A percentile compares a stretch with the other conserved stretches of the same genome.
Evolutionary conservation across 352 stramenopile genomes (phyloP).

Genomic region (Phytophthora syringae): DNA sequence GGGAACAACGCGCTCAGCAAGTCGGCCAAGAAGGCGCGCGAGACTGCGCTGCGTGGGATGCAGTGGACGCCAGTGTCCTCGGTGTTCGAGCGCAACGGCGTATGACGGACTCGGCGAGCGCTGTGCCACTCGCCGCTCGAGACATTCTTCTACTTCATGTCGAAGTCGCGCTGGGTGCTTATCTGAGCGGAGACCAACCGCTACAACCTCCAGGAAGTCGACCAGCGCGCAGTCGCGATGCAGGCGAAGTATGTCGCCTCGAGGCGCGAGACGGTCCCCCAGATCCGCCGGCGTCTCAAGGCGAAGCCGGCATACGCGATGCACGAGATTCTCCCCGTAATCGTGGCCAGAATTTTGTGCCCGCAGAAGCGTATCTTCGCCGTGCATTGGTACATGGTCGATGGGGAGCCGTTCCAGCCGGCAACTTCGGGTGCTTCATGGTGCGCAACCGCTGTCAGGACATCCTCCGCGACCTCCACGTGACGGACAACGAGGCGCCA

Average conservation of each 20-base stretch:
- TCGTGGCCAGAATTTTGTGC: conserved; percentile 30
- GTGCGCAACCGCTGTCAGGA: conserved; percentile 19
- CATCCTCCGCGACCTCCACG: conserved; percentile 31
- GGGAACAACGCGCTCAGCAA: not conserved
- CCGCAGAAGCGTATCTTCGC: conserved; percentile 22
- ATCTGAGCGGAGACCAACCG: conserved; percentile 31
- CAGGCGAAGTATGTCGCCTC: conserved; percentile 1
- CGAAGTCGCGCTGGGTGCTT: conserved; percentile 17
- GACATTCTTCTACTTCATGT: conserved; percentile 36
- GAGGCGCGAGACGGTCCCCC: not conserved
- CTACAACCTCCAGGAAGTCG: conserved; percentile 18
- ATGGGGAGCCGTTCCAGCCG: conserved; percentile 16
- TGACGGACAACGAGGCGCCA: conserved; percentile 14
- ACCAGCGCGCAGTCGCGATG: not conserved
- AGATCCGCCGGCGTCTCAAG: conserved; percentile 3
- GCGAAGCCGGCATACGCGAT: not conserved
- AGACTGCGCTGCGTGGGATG: not conserved
- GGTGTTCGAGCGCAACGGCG: not conserved
- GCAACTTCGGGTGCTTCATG: conserved; percentile 31
- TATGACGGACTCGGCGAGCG: too few species aligned
- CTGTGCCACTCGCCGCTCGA: not conserved
- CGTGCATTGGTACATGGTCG: conserved; percentile 24
- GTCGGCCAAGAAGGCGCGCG: not conserved
- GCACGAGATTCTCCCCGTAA: conserved; percentile 16
- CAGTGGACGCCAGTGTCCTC: not conserved